Percentiles rank a stretch among this genome's conserved stretches.
phyloP scores from a whole-genome alignment of 176 grass and related monocot genomes.

The Poa pratensis region DNA sequence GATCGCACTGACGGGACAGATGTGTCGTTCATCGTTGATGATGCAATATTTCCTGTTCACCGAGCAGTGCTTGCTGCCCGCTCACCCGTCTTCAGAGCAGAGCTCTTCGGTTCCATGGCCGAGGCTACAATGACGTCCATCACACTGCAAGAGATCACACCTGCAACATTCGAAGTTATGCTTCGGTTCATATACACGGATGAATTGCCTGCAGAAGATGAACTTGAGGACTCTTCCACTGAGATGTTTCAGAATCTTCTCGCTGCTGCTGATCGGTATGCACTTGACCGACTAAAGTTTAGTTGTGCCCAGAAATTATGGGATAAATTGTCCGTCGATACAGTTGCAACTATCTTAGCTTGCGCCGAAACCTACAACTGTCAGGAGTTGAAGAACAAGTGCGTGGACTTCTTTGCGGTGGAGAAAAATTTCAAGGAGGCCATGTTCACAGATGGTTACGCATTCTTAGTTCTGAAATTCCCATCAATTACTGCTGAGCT shows the following conservation, averaged over 20 bases:
- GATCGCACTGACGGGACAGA: neutral
- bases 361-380: constrained; percentile 56
- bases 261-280: constrained; percentile 61
- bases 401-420: constrained; percentile 45
- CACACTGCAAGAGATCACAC: constrained; percentile 19
- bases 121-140: constrained; percentile 23
- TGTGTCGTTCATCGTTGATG: neutral
- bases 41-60: constrained; percentile 37
- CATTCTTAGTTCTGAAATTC: neutral
- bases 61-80: constrained; percentile 36
- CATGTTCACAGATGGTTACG: constrained; percentile 9
- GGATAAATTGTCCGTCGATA: constrained; percentile 39
- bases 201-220: neutral
- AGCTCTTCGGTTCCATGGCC: constrained; percentile 33
- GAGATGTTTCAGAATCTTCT: constrained; percentile 9
- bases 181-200: constrained; percentile 61
- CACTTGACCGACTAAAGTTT: constrained; percentile 55
- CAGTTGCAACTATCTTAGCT: constrained; percentile 34
- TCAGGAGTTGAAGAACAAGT: constrained; percentile 48
- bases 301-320: constrained; percentile 48
- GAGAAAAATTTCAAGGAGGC: constrained; percentile 50
- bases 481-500: neutral
- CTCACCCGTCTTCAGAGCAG: constrained; percentile 36
- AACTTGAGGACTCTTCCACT: neutral
- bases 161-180: constrained; percentile 43